These are phyloP conservation scores for Phaeosphaeriaceae sp. DNA, from an alignment of 2,329 filamentous ascomycete species.

Conservation along the genomic window DNA sequence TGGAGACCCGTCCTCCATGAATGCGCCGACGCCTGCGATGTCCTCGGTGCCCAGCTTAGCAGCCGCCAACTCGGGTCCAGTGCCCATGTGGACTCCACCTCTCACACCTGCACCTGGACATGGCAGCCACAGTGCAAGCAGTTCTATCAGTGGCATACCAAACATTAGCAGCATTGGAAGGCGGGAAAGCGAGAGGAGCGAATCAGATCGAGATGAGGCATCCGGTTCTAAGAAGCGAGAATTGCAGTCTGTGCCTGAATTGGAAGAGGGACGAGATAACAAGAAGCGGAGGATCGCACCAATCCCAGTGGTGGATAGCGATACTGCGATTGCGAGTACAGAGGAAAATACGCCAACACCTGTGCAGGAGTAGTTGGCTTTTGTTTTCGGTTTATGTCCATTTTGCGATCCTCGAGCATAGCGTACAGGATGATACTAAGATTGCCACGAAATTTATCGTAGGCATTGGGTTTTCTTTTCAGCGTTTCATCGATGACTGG, in stretches of 20 bases:
- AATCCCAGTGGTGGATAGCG: slow-evolving; percentile 46
- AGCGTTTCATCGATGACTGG: not conserved
- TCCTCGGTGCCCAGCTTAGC: slow-evolving; percentile 80
- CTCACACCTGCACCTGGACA: slow-evolving; percentile 73
- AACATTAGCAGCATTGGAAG: slow-evolving; percentile 37
- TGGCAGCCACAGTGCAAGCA: slow-evolving; percentile 62
- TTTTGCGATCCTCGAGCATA: slow-evolving; percentile 16
- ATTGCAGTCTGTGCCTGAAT: slow-evolving; percentile 46
- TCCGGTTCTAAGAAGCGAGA: slow-evolving; percentile 46
- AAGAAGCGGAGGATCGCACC: slow-evolving; percentile 58
- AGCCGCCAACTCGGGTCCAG: slow-evolving; percentile 71
- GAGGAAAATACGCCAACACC: slow-evolving; percentile 39
- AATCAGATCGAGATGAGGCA: slow-evolving; percentile 46
- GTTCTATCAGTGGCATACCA: slow-evolving; percentile 60
- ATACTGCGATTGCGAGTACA: slow-evolving; percentile 39
- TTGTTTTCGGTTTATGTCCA: slow-evolving; percentile 6
- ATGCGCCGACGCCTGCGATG: slow-evolving; percentile 80
- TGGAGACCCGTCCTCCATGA: slow-evolving; percentile 58
- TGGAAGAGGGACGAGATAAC: slow-evolving; percentile 42
- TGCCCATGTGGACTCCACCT: slow-evolving; percentile 85
- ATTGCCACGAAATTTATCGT: slow-evolving; percentile 3
- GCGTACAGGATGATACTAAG: slow-evolving; percentile 20
- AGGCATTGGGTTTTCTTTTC: slow-evolving; percentile 4
- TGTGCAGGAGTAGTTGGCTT: slow-evolving; percentile 17
- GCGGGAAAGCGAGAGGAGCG: slow-evolving; percentile 45